Base-by-base conservation (phyloP, 2,329 filamentous ascomycete genomes). In the Aplosporella prunicola region DNA sequence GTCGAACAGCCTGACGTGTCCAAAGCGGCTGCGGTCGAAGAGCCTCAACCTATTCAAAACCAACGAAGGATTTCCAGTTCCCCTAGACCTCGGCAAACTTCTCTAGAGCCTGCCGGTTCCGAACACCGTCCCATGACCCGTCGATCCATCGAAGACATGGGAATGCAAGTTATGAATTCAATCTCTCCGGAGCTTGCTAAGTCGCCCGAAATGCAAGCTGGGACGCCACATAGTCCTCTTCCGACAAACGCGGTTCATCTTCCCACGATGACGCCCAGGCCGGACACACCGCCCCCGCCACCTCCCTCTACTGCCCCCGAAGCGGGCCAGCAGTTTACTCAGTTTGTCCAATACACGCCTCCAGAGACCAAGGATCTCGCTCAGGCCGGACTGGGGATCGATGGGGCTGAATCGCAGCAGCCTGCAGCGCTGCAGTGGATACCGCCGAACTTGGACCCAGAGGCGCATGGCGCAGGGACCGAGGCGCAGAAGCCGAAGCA, bases 231-330 rank as follows among this genome's bases (percentile, higher is more conserved):
- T 20, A 27, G 32, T 27, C 15, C 32, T 9, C 38, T 35, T 27
- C 27, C 31, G 22, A 35, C 32, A n/a, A 29, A 32, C 18, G 22
- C 15, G 16, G 20, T 25, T 8, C 9, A 50, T 47, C 8, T 53
- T 51, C 10, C 56, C 17, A 31, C 32, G 13, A 31, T 39, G 37
- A 28, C 56, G 10, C 49, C 51, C 8, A 51, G 56, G 16, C 52
- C 55, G 9, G 57, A 62, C 26, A 60, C 58, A 2, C 58, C 58
- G 13, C 43, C 45, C 9, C 43, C 43, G 11, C 58, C 58, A 10
- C 56, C 58, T 2, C 57, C 58, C 11, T 38, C 52, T 1, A 45
- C 31, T 4, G 51, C 56, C 2, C 47, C 55, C 10, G n/a, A n/a
- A n/a, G n/a, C n/a, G n/a, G n/a, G n/a, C n/a, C n/a, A n/a, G n/a